A percentile compares a stretch with the other conserved stretches of the same genome.
These are phyloP conservation scores for Malania oleifera DNA, from an alignment of 164 flowering plant species.

Conservation along the genomic window DNA sequence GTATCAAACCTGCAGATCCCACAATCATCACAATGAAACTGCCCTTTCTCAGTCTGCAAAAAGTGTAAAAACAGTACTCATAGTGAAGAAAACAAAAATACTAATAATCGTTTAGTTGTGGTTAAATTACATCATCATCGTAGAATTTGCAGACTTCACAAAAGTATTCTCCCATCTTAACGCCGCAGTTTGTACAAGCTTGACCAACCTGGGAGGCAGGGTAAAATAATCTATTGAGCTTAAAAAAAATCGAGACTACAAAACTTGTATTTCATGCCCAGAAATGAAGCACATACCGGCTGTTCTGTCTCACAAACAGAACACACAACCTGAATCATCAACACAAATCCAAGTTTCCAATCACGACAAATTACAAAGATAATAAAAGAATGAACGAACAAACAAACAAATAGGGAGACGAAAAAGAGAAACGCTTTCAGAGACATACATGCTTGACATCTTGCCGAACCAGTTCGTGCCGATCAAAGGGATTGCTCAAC, in stretches of 20 bases:
- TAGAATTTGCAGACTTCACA: conserved; percentile 85
- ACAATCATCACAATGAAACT: conserved; percentile 89
- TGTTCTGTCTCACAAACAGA: conserved; percentile 76
- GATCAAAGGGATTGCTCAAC: conserved; percentile 46
- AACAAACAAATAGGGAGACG: background rate
- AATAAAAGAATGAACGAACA: background rate
- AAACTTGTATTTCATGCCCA: conserved; percentile 1
- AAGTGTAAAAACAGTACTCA: conserved; percentile 1
- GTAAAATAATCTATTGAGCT: background rate
- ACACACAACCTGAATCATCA: conserved; percentile 53
- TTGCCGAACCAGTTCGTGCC: conserved; percentile 71
- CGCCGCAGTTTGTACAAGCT: conserved; percentile 83
- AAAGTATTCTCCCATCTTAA: conserved; percentile 93
- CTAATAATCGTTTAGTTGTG: no score
- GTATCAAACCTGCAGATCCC: conserved; percentile 82
- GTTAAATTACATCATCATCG: conserved; percentile 74
- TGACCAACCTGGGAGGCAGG: conserved; percentile 48
- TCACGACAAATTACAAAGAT: background rate
- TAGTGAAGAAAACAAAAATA: no score
- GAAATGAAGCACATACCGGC: conserved; percentile 32
- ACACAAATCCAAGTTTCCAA: background rate
- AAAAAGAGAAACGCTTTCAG: background rate
- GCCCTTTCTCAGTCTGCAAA: conserved; percentile 56
- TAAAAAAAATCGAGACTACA: conserved; percentile 1
- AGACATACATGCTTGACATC: conserved; percentile 70